Base-by-base conservation (phyloP, 805 yeast genomes). In the Saccharomycopsis babjevae region DNA sequence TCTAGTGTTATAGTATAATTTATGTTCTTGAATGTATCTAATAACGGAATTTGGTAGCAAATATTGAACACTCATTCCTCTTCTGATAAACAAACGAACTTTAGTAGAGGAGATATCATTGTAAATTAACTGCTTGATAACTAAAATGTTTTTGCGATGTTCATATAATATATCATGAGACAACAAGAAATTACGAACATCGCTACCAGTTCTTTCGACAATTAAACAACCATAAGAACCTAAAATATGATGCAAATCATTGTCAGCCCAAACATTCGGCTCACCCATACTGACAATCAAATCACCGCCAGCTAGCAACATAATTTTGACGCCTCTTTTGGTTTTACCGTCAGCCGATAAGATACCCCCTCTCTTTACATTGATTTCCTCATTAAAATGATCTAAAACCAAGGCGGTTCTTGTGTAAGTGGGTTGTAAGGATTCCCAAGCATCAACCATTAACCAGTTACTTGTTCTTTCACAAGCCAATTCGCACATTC, bases 361-460 rank as follows among this genome's bases (percentile, higher is more conserved):
- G 16, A 94, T 84, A 16, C 99, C 99, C 22, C 96, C 92, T 61
- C 96, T 77, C 70, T 88, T 89, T 63, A 91, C 83, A 71, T 94
- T 94, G 66, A 94, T 87, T 69, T 94, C 99, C 69, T 92, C 89
- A 73, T 94, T 93, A 74, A 94, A 94, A 73, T 94, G 99, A 71
- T 94, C 99, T 69, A 94, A 79, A 5, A 94, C 99, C 59, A 90
- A 81, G 1, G 98, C 97, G 0, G 99, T 94, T 66, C 99, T 81
- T 32, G 96, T 90, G 72, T 94, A 94, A 55, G 84, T 80, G 0
- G 89, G 88, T 73, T 94, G 99, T 63, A 94, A 77, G 2, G 96
- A 86, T 75, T 94, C 99, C 99, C 99, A 94, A 0, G 98, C 97
- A 72, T 94, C 99, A 34, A 94, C 99, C 99, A 94, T 94, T 46